Conservation (phyloP, 2,329 filamentous ascomycete species). For the Exophiala mesophila region DNA sequence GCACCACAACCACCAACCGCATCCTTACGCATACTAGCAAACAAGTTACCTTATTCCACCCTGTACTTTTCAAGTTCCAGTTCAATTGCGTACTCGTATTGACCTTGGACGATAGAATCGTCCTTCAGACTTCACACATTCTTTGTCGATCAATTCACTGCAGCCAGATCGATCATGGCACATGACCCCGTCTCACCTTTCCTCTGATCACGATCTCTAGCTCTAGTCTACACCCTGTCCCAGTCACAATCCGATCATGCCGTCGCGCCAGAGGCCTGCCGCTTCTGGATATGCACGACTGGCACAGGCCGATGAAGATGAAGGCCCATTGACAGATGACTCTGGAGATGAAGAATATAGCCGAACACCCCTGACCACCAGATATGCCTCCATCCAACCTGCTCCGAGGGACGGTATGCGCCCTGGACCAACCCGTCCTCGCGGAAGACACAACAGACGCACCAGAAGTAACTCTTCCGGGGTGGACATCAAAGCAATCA, state of each 20-base stretch:
- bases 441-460: slow-evolving; percentile 48
- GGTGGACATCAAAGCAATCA: slow-evolving; percentile 97
- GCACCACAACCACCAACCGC: background rate
- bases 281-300: slow-evolving; percentile 82
- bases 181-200: too few relatives aligned
- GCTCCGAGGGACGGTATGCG: slow-evolving; percentile 57
- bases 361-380: slow-evolving; percentile 54
- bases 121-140: too few relatives aligned
- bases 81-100: too few relatives aligned
- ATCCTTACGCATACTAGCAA: too few relatives aligned
- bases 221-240: too few relatives aligned
- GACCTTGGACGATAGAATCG: too few relatives aligned
- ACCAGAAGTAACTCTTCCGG: slow-evolving; percentile 71
- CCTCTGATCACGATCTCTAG: too few relatives aligned
- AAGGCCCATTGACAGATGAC: slow-evolving; percentile 58
- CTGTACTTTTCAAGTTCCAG: too few relatives aligned
- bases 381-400: slow-evolving; percentile 62
- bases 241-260: too few relatives aligned
- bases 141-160: too few relatives aligned
- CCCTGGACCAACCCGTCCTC: slow-evolving; percentile 39
- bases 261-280: slow-evolving; percentile 59
- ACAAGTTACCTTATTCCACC: too few relatives aligned
- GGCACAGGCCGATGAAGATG: slow-evolving; percentile 67
- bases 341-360: slow-evolving; percentile 56
- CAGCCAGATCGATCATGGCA: too few relatives aligned